These are phyloP conservation scores for Ganoderma lingzhi DNA, from an alignment of 1,284 basidiomycete species.

Conservation along the genomic window DNA sequence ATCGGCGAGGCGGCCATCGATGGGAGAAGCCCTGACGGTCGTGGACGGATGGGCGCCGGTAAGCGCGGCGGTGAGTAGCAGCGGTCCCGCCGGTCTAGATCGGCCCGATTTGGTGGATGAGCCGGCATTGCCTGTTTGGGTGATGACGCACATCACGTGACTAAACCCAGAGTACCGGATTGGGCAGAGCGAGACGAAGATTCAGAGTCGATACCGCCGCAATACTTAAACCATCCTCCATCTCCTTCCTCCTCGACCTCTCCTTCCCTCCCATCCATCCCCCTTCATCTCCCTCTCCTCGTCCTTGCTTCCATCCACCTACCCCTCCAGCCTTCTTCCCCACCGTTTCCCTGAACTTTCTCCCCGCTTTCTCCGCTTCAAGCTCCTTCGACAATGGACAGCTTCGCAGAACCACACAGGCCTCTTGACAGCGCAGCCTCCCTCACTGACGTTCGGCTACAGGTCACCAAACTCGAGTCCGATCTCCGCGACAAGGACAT, in stretches of 20 bases:
- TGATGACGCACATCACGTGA: slow-evolving; percentile 30
- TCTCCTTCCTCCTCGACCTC: slow-evolving; percentile 8
- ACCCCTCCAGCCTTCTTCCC: background rate
- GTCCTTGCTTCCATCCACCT: background rate
- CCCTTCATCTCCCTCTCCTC: background rate
- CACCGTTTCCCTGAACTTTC: background rate
- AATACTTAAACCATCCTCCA: slow-evolving; percentile 20
- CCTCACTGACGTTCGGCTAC: slow-evolving; percentile 63
- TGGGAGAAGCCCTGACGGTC: slow-evolving; percentile 4
- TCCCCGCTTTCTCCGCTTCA: background rate
- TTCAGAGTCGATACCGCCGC: slow-evolving; percentile 26
- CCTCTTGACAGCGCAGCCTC: slow-evolving; percentile 46
- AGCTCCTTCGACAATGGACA: slow-evolving; percentile 49
- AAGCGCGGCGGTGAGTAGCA: slow-evolving; percentile 25
- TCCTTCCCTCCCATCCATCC: background rate
- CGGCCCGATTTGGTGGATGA: slow-evolving; percentile 19
- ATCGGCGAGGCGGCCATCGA: slow-evolving; percentile 22
- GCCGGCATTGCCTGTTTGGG: slow-evolving; percentile 18
- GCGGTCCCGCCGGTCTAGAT: slow-evolving; percentile 22
- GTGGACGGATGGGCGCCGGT: slow-evolving; percentile 8
- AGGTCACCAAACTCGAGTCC: slow-evolving; percentile 71
- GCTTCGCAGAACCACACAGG: slow-evolving; percentile 53
- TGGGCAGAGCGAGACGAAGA: slow-evolving; percentile 30
- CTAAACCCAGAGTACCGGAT: slow-evolving; percentile 22
- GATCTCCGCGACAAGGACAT: slow-evolving; percentile 74